Evolutionary conservation across 768 basidiomycete species (phyloP), one percentile per base, ranked within the genome.

Genomic region (Rubroboletus satanas): DNA sequence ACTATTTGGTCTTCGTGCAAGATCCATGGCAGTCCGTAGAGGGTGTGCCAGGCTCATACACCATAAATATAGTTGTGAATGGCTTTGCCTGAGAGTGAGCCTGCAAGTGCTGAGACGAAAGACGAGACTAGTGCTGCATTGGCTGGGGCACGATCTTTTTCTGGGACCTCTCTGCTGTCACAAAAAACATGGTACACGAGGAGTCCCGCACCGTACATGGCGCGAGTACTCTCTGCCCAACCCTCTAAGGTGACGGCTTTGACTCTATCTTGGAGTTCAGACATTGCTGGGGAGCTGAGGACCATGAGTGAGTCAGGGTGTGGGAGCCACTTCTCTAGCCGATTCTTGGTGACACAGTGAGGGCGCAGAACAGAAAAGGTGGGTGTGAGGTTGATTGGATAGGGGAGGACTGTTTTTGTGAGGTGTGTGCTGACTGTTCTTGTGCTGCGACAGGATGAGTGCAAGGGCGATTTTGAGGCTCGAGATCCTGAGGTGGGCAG

Each of bases 291-390:
- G 14, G n/a, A 14, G 7, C 18, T 4, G 2, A 21, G 12, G 45
- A 15, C 0, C 0, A 21, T 4, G 1, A 11, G 6, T 14, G 37
- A n/a, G 3, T 33, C 2, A 0, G 26, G 23, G 7, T 51, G 45
- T 12, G 54, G 54, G 7, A 5, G 10, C 60, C 58, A 61, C 0
- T 31, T 28, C 1, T 32, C 11, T 0, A 61, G 38, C 0, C 35
- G 1, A 10, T 61, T 51, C 17, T 46, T 54, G 3, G 57, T 54
- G 2, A 18, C 0, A 5, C 52, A 64, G 14, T 49, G 51, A 0
- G 59, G 62, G 14, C 43, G 21, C 0, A 58, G 49, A 0, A 15
- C 7, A 1, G 62, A 64, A 0, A 12, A 23, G 0, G 7, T 11
- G 0, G 56, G 58, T 0, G 36, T 49, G 0, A 63, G 57, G 14